These are phyloP conservation scores for Coniochaeta prunicola DNA, from an alignment of 2,329 filamentous ascomycete genomes.

Conservation along the genomic window DNA sequence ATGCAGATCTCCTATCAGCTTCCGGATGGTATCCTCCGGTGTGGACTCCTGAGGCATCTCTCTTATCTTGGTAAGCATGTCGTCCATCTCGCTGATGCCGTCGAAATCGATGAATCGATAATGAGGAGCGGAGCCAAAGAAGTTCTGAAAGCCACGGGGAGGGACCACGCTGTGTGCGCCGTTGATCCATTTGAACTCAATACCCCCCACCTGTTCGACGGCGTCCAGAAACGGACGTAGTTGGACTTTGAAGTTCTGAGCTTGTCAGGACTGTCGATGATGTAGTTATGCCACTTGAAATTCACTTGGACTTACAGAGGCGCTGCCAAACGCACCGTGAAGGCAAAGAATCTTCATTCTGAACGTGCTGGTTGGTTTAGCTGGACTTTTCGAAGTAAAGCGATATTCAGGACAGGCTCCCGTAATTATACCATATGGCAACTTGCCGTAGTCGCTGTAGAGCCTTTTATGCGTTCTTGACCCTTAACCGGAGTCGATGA, in stretches of 20 bases:
- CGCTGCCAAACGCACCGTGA: slow-evolving; percentile 9
- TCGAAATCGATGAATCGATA: background rate
- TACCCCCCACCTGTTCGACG: background rate
- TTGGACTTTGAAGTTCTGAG: background rate
- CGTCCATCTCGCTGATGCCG: background rate
- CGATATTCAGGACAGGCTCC: background rate
- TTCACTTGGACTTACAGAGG: slow-evolving; percentile 2
- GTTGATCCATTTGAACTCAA: background rate
- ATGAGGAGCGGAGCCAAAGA: background rate
- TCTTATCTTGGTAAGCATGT: background rate
- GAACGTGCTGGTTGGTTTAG: background rate
- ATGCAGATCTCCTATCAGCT: background rate
- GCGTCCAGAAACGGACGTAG: background rate
- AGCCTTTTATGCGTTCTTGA: background rate
- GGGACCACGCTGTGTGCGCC: background rate
- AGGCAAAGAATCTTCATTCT: slow-evolving; percentile 10
- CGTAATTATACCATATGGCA: background rate
- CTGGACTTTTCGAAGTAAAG: no score
- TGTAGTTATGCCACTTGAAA: background rate
- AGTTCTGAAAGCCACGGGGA: background rate
- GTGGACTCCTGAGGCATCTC: background rate
- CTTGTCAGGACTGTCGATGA: background rate
- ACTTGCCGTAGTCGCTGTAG: background rate
- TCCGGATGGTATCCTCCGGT: background rate
- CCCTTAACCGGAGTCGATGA: background rate